Evolutionary conservation across 352 stramenopile genomes (phyloP).

Genomic region (Globisporangium irregulare): DNA sequence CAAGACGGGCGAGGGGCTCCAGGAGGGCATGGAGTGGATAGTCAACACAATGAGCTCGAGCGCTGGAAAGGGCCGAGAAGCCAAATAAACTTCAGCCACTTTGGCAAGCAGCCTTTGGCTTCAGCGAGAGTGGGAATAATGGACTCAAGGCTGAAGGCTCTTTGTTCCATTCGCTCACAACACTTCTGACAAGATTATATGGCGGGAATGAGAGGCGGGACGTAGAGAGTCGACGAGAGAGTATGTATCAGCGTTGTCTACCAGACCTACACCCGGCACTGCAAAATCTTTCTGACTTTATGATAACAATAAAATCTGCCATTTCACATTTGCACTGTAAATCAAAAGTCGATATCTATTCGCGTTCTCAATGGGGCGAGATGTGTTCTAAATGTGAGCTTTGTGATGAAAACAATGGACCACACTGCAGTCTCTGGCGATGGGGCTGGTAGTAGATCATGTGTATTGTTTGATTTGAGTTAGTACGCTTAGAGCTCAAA

Average conservation of each 20-base stretch:
- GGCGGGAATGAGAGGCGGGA: not conserved
- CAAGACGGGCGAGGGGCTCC: conserved; percentile 87
- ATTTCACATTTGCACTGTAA: not conserved
- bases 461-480: conserved; percentile 12
- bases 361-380: not conserved
- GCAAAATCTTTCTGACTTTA: not conserved
- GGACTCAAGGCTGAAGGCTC: not conserved
- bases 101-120: not conserved
- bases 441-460: conserved; percentile 11
- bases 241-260: not conserved
- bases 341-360: not conserved
- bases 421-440: too few species aligned
- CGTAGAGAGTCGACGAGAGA: not conserved
- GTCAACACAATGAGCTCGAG: conserved; percentile 72
- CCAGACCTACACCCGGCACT: not conserved
- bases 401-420: not conserved
- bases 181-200: not conserved
- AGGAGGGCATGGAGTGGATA: conserved; percentile 89
- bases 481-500: conserved; percentile 55
- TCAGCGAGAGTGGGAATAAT: not conserved
- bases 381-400: not conserved
- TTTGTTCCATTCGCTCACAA: not conserved
- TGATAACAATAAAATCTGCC: not conserved
- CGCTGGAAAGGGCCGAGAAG: conserved; percentile 44
- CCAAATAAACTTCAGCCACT: conserved; percentile 42